These are phyloP conservation scores for Talaromyces wortmannii DNA, from an alignment of 495 filamentous ascomycete species.

Conservation along the genomic window DNA sequence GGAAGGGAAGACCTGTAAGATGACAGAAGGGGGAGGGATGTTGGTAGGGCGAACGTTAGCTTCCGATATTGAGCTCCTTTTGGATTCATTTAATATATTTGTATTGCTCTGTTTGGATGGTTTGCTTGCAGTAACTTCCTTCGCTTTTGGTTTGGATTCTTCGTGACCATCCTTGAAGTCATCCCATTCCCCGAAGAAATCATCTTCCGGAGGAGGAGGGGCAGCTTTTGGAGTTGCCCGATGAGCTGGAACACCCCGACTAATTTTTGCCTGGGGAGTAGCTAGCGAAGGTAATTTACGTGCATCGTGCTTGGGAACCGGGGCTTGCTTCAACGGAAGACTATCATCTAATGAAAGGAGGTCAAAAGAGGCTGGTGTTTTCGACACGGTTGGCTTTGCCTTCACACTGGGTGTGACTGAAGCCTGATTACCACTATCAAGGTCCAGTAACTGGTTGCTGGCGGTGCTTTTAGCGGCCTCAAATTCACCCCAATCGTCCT, in stretches of 20 bases:
- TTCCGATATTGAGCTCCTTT: slow-evolving; percentile 6
- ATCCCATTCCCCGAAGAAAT: slow-evolving; percentile 23
- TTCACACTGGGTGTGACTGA: not conserved
- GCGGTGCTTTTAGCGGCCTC: slow-evolving; percentile 49
- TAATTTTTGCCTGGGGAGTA: not conserved
- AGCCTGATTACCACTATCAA: not conserved
- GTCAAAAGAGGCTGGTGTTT: not conserved
- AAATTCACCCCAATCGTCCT: slow-evolving; percentile 75
- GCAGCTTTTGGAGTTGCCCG: not conserved
- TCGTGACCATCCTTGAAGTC: slow-evolving; percentile 30
- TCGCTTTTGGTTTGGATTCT: not conserved
- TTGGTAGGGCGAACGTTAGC: slow-evolving; percentile 64
- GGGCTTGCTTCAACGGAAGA: not conserved
- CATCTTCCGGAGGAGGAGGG: slow-evolving; percentile 14
- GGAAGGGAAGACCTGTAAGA: slow-evolving; percentile 67
- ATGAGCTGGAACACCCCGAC: not conserved
- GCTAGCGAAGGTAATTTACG: not conserved
- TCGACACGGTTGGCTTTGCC: not conserved
- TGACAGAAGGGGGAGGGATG: slow-evolving; percentile 78
- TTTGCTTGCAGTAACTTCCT: not conserved
- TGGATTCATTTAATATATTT: not conserved
- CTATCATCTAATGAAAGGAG: slow-evolving; percentile 4
- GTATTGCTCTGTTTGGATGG: not conserved
- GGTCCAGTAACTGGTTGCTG: slow-evolving; percentile 42
- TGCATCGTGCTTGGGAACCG: not conserved